Conservation (phyloP, 768 basidiomycete species). For the Gymnopilus junonius region DNA sequence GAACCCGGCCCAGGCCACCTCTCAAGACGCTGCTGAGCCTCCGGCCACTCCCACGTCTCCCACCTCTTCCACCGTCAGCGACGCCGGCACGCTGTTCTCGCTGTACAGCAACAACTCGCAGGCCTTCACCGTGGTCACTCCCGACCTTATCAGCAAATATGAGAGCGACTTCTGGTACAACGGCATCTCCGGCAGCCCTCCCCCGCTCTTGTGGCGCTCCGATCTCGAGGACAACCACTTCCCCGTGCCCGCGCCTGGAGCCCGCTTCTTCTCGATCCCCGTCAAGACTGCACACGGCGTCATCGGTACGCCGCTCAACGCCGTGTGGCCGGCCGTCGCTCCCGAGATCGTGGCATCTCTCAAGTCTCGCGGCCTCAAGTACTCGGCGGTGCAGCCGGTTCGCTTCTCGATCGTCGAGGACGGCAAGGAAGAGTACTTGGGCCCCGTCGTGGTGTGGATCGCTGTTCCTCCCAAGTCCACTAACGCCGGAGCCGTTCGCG, state of each 20-base stretch:
- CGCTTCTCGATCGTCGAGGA: conserved; percentile 11
- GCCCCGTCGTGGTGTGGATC: conserved; percentile 46
- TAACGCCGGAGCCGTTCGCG: conserved; percentile 30
- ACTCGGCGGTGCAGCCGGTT: conserved; percentile 2
- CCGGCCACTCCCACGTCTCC: conserved; percentile 15
- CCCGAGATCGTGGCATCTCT: conserved; percentile 31
- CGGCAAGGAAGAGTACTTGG: conserved; percentile 17
- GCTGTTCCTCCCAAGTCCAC: conserved; percentile 36
- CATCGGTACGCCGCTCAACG: conserved; percentile 37
- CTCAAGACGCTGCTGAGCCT: conserved; percentile 3
- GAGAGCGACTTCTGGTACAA: conserved; percentile 36
- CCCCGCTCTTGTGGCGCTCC: conserved; percentile 38
- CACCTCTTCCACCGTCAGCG: no score
- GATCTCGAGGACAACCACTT: conserved; percentile 34
- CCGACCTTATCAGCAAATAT: conserved; percentile 30
- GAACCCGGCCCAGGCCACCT: conserved; percentile 4
- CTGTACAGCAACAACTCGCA: conserved; percentile 17
- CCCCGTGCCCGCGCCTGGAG: conserved; percentile 22
- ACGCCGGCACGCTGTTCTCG: conserved; percentile 16
- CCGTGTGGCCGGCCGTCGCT: conserved; percentile 36
- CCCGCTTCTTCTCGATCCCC: conserved; percentile 23
- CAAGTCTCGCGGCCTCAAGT: conserved; percentile 20
- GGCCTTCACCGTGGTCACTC: conserved; percentile 27
- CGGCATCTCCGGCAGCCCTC: conserved; percentile 38
- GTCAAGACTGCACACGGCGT: conserved; percentile 37